Conservation (phyloP, 257 asterid genomes). For the Misopates orontium region DNA sequence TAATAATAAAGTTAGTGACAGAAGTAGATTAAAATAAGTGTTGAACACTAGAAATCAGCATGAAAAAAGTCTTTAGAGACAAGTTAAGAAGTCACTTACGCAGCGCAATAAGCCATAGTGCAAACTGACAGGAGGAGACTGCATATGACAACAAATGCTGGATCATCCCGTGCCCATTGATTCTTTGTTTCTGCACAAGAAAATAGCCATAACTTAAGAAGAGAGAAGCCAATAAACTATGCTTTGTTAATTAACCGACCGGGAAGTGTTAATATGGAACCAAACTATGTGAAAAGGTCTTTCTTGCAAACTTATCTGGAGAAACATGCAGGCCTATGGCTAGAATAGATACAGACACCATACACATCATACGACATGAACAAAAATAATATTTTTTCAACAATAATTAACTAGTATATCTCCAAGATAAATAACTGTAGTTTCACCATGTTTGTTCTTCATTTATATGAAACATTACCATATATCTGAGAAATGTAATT, state of each 20-base stretch:
- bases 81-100: conserved; percentile 56
- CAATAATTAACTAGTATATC: neutral
- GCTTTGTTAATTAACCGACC: neutral
- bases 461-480: neutral
- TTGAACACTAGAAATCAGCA: conserved; percentile 1
- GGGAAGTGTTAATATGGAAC: neutral
- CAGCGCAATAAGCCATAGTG: conserved; percentile 86
- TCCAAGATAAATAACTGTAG: neutral
- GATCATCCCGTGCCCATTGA: conserved; percentile 99
- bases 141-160: conserved; percentile 93
- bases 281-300: conserved; percentile 15
- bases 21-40: neutral
- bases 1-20: neutral
- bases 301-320: conserved; percentile 2
- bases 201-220: conserved; percentile 18
- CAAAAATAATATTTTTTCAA: neutral
- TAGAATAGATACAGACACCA: neutral
- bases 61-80: conserved; percentile 20
- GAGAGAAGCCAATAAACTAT: conserved; percentile 19
- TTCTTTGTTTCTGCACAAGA: conserved; percentile 85
- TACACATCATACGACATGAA: conserved; percentile 3
- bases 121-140: conserved; percentile 80
- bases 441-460: neutral
- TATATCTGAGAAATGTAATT: neutral
- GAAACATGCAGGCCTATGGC: neutral